Percentiles rank a stretch among this genome's conserved stretches.
Conservation (phyloP, 129 eudicot species). For the Deinandra increscens region DNA sequence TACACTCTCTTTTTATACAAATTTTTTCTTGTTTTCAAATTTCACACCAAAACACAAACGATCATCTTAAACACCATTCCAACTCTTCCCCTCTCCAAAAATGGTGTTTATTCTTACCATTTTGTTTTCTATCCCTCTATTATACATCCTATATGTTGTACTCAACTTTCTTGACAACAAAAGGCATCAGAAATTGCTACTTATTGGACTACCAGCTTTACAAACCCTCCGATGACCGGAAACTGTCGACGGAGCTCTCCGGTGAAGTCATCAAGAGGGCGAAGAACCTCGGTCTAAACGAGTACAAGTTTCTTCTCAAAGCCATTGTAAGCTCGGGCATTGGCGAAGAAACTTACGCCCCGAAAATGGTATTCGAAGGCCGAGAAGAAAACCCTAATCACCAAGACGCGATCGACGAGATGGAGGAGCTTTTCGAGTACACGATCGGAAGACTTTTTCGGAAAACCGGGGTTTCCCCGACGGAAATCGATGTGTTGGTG, state of each 20-base stretch:
- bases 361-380: conserved; percentile 43
- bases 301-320: conserved; percentile 43
- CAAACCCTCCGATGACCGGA: conserved; percentile 46
- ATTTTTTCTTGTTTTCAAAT: neutral
- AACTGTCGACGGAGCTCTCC: conserved; percentile 31
- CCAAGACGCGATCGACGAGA: conserved; percentile 33
- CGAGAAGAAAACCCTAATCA: conserved; percentile 37
- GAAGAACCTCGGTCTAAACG: conserved; percentile 39
- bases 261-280: conserved; percentile 37
- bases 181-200: conserved; percentile 42
- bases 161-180: conserved; percentile 20
- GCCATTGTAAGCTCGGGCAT: conserved; percentile 45
- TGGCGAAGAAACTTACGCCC: conserved; percentile 50
- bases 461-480: conserved; percentile 39
- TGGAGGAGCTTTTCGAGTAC: conserved; percentile 44
- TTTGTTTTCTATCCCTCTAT: conserved; percentile 29
- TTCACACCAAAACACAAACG: conserved; percentile 22
- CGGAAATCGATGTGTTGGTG: conserved; percentile 71
- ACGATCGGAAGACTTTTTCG: conserved; percentile 37
- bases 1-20: conserved; percentile 30
- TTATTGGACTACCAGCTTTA: conserved; percentile 45
- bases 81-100: conserved; percentile 14
- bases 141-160: conserved; percentile 35
- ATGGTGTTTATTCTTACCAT: conserved; percentile 38
- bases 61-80: conserved; percentile 18